Base-by-base conservation (phyloP, 768 basidiomycete species). In the Boletus bicolor region DNA sequence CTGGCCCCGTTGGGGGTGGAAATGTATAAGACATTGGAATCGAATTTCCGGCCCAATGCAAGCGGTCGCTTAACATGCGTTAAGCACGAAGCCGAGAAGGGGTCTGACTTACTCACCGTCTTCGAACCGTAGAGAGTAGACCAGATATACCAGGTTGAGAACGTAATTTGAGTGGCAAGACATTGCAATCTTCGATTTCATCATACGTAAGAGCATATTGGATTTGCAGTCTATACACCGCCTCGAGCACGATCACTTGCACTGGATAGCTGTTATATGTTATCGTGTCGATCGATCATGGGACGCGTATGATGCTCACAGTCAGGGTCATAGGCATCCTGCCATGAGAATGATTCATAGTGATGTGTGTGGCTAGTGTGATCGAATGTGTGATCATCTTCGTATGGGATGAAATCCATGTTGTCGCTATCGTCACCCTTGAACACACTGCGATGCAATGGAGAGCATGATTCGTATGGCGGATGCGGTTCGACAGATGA, bases 351-450 rank as follows among this genome's bases (percentile, higher is more conserved):
- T 2, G 65, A 64, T 9, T 62, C 65, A 65, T 86, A 79, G 5
- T 79, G 73, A 14, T 62, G 50, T 3, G 70, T 61, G 58, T 86
- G 79, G 15, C 49, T 61, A 3, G 44, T 32, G 35, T 66, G 69
- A 48, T 81, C 60, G 58, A 89, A 90, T 0, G 45, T 61, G 3
- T 77, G 75, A 43, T 89, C 86, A 61, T 89, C 86, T 0, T 80
- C 75, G 50, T 81, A 82, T 2, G 86, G 86, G 7, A 87, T 68
- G 64, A 87, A 89, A 3, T 76, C 74, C 75, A 87, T 78, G 21
- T 71, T 67, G 55, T 76, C 73, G 7, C 81, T 71, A 55, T 88
- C 87, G 56, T 88, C 86, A 4, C 82, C 85, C 17, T 74, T 71
- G 44, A 77, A 74, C 15, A 83, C 71, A 44, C 74, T 84, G 44